Percentiles rank a stretch among this genome's conserved stretches.
These are phyloP conservation scores for Tolypocladium capitatum DNA, from an alignment of 2,329 filamentous ascomycete species.

Conservation along the genomic window DNA sequence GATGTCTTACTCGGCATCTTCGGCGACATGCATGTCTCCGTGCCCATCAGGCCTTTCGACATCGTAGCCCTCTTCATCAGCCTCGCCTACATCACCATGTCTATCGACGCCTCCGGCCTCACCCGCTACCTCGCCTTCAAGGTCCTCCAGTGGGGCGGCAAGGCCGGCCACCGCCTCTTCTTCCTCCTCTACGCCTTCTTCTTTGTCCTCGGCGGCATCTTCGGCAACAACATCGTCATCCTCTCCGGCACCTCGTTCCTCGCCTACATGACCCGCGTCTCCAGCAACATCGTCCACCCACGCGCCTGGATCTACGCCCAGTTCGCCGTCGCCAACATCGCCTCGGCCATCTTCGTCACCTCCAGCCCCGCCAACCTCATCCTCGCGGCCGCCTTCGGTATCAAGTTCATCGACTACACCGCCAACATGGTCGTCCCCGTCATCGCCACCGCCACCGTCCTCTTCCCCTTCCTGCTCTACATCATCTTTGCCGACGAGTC, in stretches of 20 bases:
- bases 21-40: conserved; percentile 53
- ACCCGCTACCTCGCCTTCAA: conserved; percentile 60
- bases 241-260: conserved; percentile 62
- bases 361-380: conserved; percentile 69
- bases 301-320: conserved; percentile 62
- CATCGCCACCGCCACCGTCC: conserved; percentile 49
- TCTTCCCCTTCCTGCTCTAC: conserved; percentile 59
- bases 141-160: conserved; percentile 53
- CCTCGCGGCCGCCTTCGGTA: conserved; percentile 56
- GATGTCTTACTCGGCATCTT: conserved; percentile 59
- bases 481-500: conserved; percentile 51
- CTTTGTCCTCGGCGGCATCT: conserved; percentile 51
- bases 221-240: conserved; percentile 66
- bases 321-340: conserved; percentile 60
- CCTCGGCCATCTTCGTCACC: conserved; percentile 62
- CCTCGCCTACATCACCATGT: conserved; percentile 63
- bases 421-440: conserved; percentile 69
- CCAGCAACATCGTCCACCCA: conserved; percentile 57
- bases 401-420: conserved; percentile 61
- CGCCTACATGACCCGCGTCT: conserved; percentile 65
- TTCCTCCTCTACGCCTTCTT: conserved; percentile 65
- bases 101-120: conserved; percentile 61
- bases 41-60: conserved; percentile 57
- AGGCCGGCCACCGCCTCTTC: conserved; percentile 54
- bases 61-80: conserved; percentile 67